Conservation (phyloP, 2,329 filamentous ascomycete species). For the Neonectria hederae region DNA sequence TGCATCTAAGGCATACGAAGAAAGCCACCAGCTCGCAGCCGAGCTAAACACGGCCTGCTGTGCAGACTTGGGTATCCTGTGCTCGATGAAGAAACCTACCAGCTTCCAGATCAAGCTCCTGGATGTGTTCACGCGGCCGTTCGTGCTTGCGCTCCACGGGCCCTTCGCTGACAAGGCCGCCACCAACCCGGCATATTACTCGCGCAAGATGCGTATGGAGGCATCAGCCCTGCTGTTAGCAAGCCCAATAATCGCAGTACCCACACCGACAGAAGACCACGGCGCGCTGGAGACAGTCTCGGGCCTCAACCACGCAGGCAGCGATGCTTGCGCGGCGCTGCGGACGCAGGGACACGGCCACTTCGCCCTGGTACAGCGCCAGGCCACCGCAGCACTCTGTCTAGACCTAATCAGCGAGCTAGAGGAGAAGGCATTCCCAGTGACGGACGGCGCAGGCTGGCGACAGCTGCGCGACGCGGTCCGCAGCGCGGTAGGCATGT, state of each 20-base stretch:
- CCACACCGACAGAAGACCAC: not conserved
- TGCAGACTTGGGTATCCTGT: not conserved
- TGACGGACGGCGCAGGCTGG: constrained; percentile 10
- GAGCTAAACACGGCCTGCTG: constrained; percentile 14
- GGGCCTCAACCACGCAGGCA: not conserved
- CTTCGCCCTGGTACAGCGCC: constrained; percentile 18
- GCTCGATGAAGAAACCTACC: constrained; percentile 2
- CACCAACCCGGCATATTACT: constrained; percentile 54
- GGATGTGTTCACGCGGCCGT: constrained; percentile 25
- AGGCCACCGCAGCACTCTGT: constrained; percentile 15
- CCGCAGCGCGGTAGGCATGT: constrained; percentile 2
- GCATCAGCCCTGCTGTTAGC: constrained; percentile 10
- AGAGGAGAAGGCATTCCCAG: constrained; percentile 19
- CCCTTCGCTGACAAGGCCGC: constrained; percentile 50
- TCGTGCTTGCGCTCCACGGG: constrained; percentile 56
- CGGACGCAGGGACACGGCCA: constrained; percentile 16
- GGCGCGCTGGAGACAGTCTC: not conserved
- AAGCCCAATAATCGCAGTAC: constrained; percentile 1
- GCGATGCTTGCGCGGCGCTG: constrained; percentile 11
- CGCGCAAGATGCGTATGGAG: constrained; percentile 53
- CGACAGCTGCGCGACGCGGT: constrained; percentile 11
- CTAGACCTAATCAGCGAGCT: constrained; percentile 22
- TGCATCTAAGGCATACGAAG: constrained; percentile 16
- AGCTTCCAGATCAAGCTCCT: constrained; percentile 27
- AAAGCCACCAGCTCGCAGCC: constrained; percentile 17